phyloP scores from a whole-genome alignment of 495 filamentous ascomycete species.

The Xylaria grammica region DNA sequence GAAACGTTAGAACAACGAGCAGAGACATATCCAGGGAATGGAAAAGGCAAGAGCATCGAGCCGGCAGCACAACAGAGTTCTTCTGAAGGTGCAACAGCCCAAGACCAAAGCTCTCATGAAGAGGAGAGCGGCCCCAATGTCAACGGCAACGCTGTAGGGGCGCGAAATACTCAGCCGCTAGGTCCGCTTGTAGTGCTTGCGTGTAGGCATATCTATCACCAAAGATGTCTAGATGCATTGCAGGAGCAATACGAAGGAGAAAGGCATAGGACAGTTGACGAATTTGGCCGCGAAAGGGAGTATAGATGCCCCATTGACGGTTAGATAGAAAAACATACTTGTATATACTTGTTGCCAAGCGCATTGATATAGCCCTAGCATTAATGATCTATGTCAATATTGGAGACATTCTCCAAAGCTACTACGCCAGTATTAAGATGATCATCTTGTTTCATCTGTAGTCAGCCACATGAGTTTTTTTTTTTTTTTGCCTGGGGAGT shows the following conservation, averaged over 20 bases:
- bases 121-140: constrained; percentile 5
- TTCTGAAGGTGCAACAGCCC: constrained; percentile 13
- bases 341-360: constrained; percentile 6
- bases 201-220: constrained; percentile 68
- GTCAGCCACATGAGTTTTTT: background rate
- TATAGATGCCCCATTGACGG: constrained; percentile 65
- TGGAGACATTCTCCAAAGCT: background rate
- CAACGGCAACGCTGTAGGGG: constrained; percentile 23
- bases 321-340: constrained; percentile 30
- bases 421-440: background rate
- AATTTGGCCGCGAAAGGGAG: constrained; percentile 47
- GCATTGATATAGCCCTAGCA: constrained; percentile 5
- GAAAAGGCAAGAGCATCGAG: constrained; percentile 42
- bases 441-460: background rate
- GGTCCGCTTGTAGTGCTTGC: constrained; percentile 62
- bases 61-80: constrained; percentile 17
- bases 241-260: constrained; percentile 44
- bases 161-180: constrained; percentile 38
- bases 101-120: constrained; percentile 18
- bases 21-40: constrained; percentile 37
- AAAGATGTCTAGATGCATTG: constrained; percentile 61
- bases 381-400: background rate
- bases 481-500: no score
- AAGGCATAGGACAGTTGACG: constrained; percentile 36
- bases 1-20: constrained; percentile 23